phyloP scores from a whole-genome alignment of 176 grass and related monocot species.

The Urochloa ruziziensis region DNA sequence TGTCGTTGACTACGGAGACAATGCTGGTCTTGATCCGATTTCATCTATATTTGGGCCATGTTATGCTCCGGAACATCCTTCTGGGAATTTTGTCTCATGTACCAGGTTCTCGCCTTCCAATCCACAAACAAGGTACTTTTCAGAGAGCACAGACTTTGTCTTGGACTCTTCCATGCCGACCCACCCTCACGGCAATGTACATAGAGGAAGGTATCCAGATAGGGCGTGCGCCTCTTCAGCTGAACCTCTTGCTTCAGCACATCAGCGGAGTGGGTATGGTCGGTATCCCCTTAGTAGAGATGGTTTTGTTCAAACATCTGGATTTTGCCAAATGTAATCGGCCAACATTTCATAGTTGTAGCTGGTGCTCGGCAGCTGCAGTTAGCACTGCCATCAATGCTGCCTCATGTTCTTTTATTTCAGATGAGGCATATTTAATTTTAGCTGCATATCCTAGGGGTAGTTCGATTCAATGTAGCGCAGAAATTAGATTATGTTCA shows the following conservation, averaged over 20 bases:
- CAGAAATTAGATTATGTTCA: conserved; percentile 49
- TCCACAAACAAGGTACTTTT: conserved; percentile 76
- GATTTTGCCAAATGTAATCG: conserved; percentile 83
- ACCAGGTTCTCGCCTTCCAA: conserved; percentile 58
- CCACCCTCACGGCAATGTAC: conserved; percentile 62
- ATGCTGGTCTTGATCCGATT: conserved; percentile 60
- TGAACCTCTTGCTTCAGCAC: conserved; percentile 33
- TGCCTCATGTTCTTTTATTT: conserved; percentile 66
- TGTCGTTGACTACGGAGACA: conserved; percentile 74
- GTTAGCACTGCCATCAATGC: conserved; percentile 33
- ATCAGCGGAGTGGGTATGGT: conserved; percentile 40
- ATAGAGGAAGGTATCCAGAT: conserved; percentile 81
- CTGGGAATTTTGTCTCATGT: conserved; percentile 42
- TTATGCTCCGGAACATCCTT: conserved; percentile 58
- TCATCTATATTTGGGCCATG: conserved; percentile 81
- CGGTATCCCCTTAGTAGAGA: conserved; percentile 47
- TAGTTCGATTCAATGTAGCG: conserved; percentile 40
- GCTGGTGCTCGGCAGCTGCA: conserved; percentile 38
- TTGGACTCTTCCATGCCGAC: conserved; percentile 51
- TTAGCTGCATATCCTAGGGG: conserved; percentile 49
- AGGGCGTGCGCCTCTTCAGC: conserved; percentile 39
- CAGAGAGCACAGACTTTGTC: conserved; percentile 49
- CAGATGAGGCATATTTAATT: conserved; percentile 54
- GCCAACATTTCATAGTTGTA: conserved; percentile 43
- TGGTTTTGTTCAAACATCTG: conserved; percentile 86